Percentiles rank a stretch among this genome's conserved stretches.
Conservation (phyloP, 495 filamentous ascomycete genomes). For the Neurospora pannonica region DNA sequence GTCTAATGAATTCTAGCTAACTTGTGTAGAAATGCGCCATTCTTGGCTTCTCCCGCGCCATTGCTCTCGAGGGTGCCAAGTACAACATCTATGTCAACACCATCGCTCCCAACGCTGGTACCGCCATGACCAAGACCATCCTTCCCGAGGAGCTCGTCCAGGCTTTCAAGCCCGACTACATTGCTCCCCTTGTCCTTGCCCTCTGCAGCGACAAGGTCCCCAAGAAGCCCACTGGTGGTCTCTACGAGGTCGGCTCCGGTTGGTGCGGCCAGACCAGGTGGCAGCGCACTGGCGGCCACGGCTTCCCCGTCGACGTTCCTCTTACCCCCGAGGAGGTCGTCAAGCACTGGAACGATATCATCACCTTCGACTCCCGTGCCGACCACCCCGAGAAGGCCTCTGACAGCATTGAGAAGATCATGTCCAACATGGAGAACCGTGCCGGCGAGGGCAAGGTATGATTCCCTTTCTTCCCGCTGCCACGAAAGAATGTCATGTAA, state of each 20-base stretch:
- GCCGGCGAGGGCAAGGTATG: constrained; percentile 42
- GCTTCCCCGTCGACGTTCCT: constrained; percentile 82
- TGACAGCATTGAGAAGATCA: constrained; percentile 73
- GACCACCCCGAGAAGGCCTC: constrained; percentile 77
- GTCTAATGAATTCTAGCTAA: constrained; percentile 2
- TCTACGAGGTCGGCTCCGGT: constrained; percentile 95
- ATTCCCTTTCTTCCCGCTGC: constrained; percentile 15
- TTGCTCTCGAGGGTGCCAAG: constrained; percentile 89
- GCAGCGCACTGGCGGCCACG: constrained; percentile 86
- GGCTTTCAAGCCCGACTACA: constrained; percentile 98
- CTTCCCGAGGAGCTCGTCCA: constrained; percentile 97
- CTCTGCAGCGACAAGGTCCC: constrained; percentile 85
- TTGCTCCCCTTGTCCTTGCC: constrained; percentile 83
- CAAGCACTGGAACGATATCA: constrained; percentile 68
- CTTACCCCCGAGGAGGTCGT: constrained; percentile 81
- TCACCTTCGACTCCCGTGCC: constrained; percentile 80
- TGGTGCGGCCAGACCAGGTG: constrained; percentile 90
- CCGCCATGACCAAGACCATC: constrained; percentile 89
- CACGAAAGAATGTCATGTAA: constrained; percentile 3
- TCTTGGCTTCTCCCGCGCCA: constrained; percentile 84
- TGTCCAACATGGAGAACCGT: constrained; percentile 84
- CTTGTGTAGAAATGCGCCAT: constrained; percentile 70
- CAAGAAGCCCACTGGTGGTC: constrained; percentile 70
- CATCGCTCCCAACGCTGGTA: constrained; percentile 95
- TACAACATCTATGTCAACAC: constrained; percentile 99